Base-by-base conservation (phyloP, 2,329 filamentous ascomycete genomes). In the Neofusicoccum laricinum region DNA sequence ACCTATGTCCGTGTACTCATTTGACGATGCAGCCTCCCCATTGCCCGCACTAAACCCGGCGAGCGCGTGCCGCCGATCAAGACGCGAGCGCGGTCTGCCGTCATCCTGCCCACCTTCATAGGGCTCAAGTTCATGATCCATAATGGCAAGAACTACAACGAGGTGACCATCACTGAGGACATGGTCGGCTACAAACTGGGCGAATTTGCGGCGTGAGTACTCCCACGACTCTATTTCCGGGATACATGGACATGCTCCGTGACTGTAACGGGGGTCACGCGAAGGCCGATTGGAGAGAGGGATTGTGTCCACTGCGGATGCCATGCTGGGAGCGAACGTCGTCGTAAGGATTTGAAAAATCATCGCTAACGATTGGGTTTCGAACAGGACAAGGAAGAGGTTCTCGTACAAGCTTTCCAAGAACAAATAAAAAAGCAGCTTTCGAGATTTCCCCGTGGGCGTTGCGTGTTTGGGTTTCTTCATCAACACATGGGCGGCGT, bases 161-260 rank as follows among this genome's bases (percentile, higher is more conserved):
- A 95, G 70, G 84, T 97, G 63, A 85, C 84, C 69, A 90, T 97
- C 68, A 96, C 93, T 15, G 93, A 97, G 76, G 91, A 97, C 73
- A 97, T 97, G 93, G 93, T 97, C 57, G 93, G 93, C 62, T 90
- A 95, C 79, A 97, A 97, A 80, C 84, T 97, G 70, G 93, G 93
- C 71, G 93, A 97, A 80, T 97, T 97, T 77, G 88, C 92, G 67
- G 82, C 87, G 93, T 97, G 86, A 73, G 92, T 87, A 21, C 17
- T 40, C 14, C 17, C 21, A 17, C 10, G 7, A 30, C 1, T 30
- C 25, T 30, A 30, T 30, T 30, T 30, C 5, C 25, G 25, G 25
- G 25, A 30, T 7, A 30, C 7, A 30, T 30, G 25, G 1, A 30
- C 25, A 30, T 30, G 25, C 25, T 7, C 25, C 25, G 25, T 30